Base-by-base conservation (phyloP, 768 basidiomycete species). In the Suillus ampliporus region DNA sequence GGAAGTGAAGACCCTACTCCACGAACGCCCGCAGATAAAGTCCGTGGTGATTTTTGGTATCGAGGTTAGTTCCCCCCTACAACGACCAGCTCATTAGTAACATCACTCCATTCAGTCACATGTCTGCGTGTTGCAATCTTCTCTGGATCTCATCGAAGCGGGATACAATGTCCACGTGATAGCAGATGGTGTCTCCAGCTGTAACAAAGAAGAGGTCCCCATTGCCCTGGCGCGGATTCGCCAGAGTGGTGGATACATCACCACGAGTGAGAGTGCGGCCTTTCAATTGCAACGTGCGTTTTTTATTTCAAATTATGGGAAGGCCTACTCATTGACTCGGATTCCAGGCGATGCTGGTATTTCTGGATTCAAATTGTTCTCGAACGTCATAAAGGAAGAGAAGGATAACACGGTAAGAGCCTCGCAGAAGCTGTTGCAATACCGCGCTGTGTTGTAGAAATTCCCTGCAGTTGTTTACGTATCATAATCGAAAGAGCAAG, bases 41-140 rank as follows among this genome's bases (percentile, higher is more conserved):
- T 86, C 85, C 8, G 78, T 95, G 51, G 85, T 97, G 8, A 72
- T 98, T 6, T 87, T 94, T 64, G 96, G 96, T 17, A 95, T 97
- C 57, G 95, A 97, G 83, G 94, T 92, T 65, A 41, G 84, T 73
- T 17, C 7, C 46, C 23, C 5, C 19, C 43, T 17, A 51, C 3
- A 8, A 9, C 21, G n/a, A 15, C 17, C 38, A 26, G 35, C 50
- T 38, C 3, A 14, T 31, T 11, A 1, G 19, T 59, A 19, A 68
- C 54, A 34, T 61, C 63, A 26, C 1, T 26, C 23, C n/a, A 65
- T 17, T 10, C 66, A 95, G 94, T 85, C 91, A 17, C 95, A 97
- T 68, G 87, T 97, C 64, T 97, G 95, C 70, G 86, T 97, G 10
- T 82, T 95, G 7, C 95, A 97, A 74, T 92, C 94, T 0, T 82